Conservation (phyloP, 2,329 filamentous ascomycete species). For the Colletotrichum costaricense region DNA sequence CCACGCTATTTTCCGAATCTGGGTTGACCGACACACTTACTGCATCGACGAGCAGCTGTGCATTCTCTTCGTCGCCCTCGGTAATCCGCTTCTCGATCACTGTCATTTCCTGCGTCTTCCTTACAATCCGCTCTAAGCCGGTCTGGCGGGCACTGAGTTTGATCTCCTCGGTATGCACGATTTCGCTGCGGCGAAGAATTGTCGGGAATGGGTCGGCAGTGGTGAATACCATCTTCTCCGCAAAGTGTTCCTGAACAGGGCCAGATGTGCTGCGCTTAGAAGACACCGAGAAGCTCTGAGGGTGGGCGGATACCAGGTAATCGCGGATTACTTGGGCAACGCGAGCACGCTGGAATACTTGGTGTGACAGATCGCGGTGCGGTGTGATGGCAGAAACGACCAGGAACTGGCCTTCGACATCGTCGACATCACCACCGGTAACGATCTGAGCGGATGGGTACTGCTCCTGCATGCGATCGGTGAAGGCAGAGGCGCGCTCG, state of each 20-base stretch:
- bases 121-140: slow-evolving; percentile 88
- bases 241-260: slow-evolving; percentile 77
- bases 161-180: slow-evolving; percentile 75
- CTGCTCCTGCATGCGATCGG: slow-evolving; percentile 91
- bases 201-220: slow-evolving; percentile 91
- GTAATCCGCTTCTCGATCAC: slow-evolving; percentile 78
- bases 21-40: slow-evolving; percentile 82
- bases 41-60: slow-evolving; percentile 78
- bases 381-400: slow-evolving; percentile 84
- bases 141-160: slow-evolving; percentile 82
- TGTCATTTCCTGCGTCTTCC: slow-evolving; percentile 89
- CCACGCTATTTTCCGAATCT: slow-evolving; percentile 79
- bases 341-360: slow-evolving; percentile 88
- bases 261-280: slow-evolving; percentile 77
- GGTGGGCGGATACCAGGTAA: slow-evolving; percentile 82
- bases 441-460: slow-evolving; percentile 88
- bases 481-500: slow-evolving; percentile 84
- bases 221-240: slow-evolving; percentile 86
- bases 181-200: slow-evolving; percentile 88
- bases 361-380: slow-evolving; percentile 84
- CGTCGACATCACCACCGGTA: slow-evolving; percentile 74
- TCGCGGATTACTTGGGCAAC: slow-evolving; percentile 88
- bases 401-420: slow-evolving; percentile 91
- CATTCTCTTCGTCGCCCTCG: slow-evolving; percentile 78
- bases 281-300: slow-evolving; percentile 82